Evolutionary conservation across 805 yeast species (phyloP), one percentile per base, ranked within the genome.

Genomic region (Saturnispora sekii): DNA sequence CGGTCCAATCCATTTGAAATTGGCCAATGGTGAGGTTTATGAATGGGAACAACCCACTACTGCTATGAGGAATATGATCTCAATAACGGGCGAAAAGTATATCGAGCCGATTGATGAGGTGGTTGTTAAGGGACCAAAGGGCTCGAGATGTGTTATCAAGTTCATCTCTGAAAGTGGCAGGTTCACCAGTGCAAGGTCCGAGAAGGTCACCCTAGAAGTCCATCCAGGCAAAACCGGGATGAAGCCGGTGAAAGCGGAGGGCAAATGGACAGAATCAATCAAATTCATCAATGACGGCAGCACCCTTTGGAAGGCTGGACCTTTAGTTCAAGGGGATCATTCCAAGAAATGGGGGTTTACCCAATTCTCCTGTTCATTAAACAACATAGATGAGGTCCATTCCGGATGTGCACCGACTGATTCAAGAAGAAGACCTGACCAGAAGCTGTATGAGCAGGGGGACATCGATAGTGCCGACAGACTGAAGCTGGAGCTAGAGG

Each of bases 401-500:
- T 50, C 70, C 28, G 82, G 67, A 2, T 53, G 89, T 34, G 82
- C 97, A 5, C 89, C 89, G 3, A 85, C 93, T 0, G 98, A 93
- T 60, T 84, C 96, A 7, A 76, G 98, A 57, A 63, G 79, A 38
- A 74, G 98, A 57, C 97, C 97, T 0, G 98, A 93, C 60, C 77
- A 87, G 57, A 67, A 74, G 37, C 62, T 68, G 2, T 87, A 86
- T 53, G 95, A 86, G 57, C 59, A 72, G 14, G 93, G 88, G 2
- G 67, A 77, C 17, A 64, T 81, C 10, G 85, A 77, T 16, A 63
- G 69, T 43, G 96, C 97, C 0, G 97, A 90, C 59, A 54, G 50
- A 1, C 51, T 76, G 50, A 93, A 93, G 59, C 60, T 77, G 34
- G 64, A 70, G 32, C 66, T 89, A 15, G 98, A 93, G 59, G 85